These are phyloP conservation scores for Candida sithepensis DNA, from an alignment of 805 yeast species.

Conservation along the genomic window DNA sequence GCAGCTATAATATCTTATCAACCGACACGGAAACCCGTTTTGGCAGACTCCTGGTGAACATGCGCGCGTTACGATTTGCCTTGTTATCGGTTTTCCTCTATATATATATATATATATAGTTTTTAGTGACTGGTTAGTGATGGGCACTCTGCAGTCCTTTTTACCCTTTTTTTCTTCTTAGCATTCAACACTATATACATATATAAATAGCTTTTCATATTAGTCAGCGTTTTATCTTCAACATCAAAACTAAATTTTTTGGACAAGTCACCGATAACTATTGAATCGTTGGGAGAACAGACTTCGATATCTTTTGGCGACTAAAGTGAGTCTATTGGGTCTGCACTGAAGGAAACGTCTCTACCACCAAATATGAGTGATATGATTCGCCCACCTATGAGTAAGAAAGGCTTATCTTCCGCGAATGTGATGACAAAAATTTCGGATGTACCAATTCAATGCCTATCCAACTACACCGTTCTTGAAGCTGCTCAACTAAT, in stretches of 20 bases:
- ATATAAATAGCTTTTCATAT: too few species aligned
- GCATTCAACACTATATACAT: too few species aligned
- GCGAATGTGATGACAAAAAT: slow-evolving; percentile 22
- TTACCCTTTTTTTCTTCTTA: too few species aligned
- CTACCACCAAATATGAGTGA: not conserved
- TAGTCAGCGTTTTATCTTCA: too few species aligned
- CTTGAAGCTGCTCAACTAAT: slow-evolving; percentile 33
- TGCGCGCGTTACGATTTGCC: too few species aligned
- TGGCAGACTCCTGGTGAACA: not conserved
- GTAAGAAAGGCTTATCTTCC: slow-evolving; percentile 4
- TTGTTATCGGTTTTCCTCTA: too few species aligned
- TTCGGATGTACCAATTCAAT: slow-evolving; percentile 37
- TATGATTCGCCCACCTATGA: slow-evolving; percentile 2
- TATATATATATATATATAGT: too few species aligned
- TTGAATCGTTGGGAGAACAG: too few species aligned
- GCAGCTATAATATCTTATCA: not conserved
- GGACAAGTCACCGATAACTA: too few species aligned
- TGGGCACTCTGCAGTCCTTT: too few species aligned
- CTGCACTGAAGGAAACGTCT: not conserved
- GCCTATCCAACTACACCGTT: slow-evolving; percentile 32
- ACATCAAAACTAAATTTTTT: too few species aligned
- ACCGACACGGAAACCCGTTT: not conserved
- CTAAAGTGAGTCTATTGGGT: not conserved
- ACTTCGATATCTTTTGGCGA: not conserved
- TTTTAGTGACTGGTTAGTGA: too few species aligned